Percentiles rank a stretch among this genome's conserved stretches.
phyloP scores from a whole-genome alignment of 305 asterid genomes.

The Fraxinus baroniana region DNA sequence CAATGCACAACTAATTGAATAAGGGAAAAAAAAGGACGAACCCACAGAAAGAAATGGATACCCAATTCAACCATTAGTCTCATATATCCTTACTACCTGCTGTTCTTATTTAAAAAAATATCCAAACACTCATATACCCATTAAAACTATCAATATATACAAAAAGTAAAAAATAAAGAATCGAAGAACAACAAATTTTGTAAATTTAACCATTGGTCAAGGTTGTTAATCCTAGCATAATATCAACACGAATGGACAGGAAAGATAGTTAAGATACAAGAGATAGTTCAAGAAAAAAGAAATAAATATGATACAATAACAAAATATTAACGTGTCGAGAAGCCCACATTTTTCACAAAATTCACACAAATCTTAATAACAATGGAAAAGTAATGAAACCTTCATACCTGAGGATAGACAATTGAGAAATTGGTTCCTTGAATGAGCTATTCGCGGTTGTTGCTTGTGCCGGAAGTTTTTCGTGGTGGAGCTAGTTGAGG shows the following conservation, averaged over 20 bases:
- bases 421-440: background rate
- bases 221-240: background rate
- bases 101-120: background rate
- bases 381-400: background rate
- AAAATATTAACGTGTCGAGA: background rate
- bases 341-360: background rate
- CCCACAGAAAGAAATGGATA: background rate
- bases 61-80: background rate
- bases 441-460: background rate
- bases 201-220: background rate
- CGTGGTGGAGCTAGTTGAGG: background rate
- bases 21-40: background rate
- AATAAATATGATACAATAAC: background rate
- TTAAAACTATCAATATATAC: background rate
- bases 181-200: background rate
- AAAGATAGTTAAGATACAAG: background rate
- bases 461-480: background rate
- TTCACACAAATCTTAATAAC: background rate
- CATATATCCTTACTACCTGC: background rate
- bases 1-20: background rate
- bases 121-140: background rate
- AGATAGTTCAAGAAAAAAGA: background rate
- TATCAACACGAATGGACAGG: background rate
- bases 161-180: background rate
- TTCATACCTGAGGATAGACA: background rate